Percentiles rank a stretch among this genome's conserved stretches.
Evolutionary conservation across 495 filamentous ascomycete genomes (phyloP).

Genomic region (Elaphomyces granulatus): DNA sequence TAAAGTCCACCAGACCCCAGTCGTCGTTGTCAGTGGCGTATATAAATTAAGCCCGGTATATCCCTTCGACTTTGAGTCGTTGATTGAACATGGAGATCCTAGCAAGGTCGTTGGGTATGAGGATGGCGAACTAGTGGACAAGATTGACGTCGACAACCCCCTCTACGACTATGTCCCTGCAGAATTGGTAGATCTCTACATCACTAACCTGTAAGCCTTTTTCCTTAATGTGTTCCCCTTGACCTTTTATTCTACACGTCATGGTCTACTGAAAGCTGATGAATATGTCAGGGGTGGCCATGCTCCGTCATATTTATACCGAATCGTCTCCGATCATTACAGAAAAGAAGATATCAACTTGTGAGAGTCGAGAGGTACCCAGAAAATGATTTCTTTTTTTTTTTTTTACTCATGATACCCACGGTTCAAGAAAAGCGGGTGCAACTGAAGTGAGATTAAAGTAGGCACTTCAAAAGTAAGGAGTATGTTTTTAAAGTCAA

Average conservation of each 20-base stretch:
- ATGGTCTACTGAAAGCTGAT: too few species aligned
- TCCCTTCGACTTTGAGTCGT: conserved; percentile 58
- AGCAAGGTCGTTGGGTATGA: conserved; percentile 57
- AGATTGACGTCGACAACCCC: conserved; percentile 67
- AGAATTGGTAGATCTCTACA: conserved; percentile 72
- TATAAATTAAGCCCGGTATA: conserved; percentile 87
- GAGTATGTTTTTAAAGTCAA: too few species aligned
- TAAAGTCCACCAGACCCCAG: conserved; percentile 59
- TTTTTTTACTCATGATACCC: too few species aligned
- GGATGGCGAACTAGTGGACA: conserved; percentile 58
- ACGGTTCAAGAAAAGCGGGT: too few species aligned
- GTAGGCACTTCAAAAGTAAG: too few species aligned
- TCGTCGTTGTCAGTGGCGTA: conserved; percentile 70
- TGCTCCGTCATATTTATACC: conserved; percentile 65
- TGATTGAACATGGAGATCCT: conserved; percentile 72
- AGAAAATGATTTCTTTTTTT: too few species aligned
- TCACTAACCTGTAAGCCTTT: conserved; percentile 85
- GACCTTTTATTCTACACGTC: too few species aligned
- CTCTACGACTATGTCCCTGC: conserved; percentile 70
- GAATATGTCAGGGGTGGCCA: conserved; percentile 54
- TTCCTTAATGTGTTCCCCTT: too few species aligned
- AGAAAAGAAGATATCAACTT: conserved; percentile 65
- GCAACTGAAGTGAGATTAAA: too few species aligned
- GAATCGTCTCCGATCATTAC: conserved; percentile 75
- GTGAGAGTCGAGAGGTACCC: too few species aligned